Evolutionary conservation across 495 filamentous ascomycete species (phyloP).

Genomic region (Talaromyces proteolyticus): DNA sequence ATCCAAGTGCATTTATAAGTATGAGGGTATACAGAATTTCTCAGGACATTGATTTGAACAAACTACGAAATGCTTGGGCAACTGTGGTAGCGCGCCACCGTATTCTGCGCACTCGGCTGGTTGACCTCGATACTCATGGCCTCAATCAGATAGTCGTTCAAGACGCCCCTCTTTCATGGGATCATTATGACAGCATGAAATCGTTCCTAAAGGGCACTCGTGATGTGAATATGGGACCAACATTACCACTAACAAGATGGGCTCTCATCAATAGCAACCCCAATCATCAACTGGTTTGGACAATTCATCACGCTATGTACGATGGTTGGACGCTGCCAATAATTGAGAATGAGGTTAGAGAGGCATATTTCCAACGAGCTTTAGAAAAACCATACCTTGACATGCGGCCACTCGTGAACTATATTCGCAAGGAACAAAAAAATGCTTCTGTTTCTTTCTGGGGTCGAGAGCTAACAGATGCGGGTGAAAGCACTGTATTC

Average conservation of each 20-base stretch:
- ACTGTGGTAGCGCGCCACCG: slow-evolving; percentile 15
- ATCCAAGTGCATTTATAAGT: slow-evolving; percentile 32
- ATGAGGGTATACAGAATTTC: slow-evolving; percentile 27
- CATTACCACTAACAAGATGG: neutral
- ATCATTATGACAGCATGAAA: neutral
- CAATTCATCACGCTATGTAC: slow-evolving; percentile 25
- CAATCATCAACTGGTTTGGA: slow-evolving; percentile 13
- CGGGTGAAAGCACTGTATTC: slow-evolving; percentile 30
- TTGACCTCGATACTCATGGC: slow-evolving; percentile 28
- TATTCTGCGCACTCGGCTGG: slow-evolving; percentile 35
- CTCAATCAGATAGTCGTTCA: slow-evolving; percentile 45
- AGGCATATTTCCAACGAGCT: neutral
- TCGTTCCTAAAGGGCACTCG: neutral
- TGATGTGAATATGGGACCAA: neutral
- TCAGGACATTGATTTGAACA: slow-evolving; percentile 25
- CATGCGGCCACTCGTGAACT: slow-evolving; percentile 15
- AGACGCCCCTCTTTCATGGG: slow-evolving; percentile 13
- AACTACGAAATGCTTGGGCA: slow-evolving; percentile 46
- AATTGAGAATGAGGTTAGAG: slow-evolving; percentile 9
- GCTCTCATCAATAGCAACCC: neutral
- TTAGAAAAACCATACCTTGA: slow-evolving; percentile 5
- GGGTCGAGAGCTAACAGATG: slow-evolving; percentile 26
- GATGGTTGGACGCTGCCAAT: slow-evolving; percentile 17
- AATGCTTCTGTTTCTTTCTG: slow-evolving; percentile 14
- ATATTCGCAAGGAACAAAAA: slow-evolving; percentile 9